phyloP scores from a whole-genome alignment of 306 rosid species.

The Trifolium subterraneum region DNA sequence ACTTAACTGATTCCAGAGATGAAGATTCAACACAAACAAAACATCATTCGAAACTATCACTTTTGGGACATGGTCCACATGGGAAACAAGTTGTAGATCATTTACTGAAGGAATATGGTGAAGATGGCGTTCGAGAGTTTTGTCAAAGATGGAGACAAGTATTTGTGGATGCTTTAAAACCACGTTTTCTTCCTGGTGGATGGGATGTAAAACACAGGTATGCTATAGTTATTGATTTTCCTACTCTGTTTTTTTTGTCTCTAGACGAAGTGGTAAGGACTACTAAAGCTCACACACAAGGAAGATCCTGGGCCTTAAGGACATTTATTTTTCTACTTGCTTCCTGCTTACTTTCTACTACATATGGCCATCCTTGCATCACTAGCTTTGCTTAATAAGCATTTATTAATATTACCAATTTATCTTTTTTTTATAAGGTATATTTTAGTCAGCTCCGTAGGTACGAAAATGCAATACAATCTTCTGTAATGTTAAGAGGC shows the following conservation, averaged over 20 bases:
- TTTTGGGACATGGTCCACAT: slow-evolving; percentile 96
- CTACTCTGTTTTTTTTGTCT: not conserved
- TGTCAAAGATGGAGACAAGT: slow-evolving; percentile 97
- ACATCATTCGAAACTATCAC: slow-evolving; percentile 69
- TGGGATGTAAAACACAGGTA: slow-evolving; percentile 98
- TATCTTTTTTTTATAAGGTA: slow-evolving; percentile 5
- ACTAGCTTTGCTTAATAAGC: slow-evolving; percentile 15
- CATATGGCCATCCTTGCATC: slow-evolving; percentile 1
- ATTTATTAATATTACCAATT: not conserved
- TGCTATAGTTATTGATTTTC: slow-evolving; percentile 32
- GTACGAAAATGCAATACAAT: not conserved
- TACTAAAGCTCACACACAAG: too few species aligned
- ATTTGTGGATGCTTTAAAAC: slow-evolving; percentile 78
- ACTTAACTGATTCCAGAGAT: slow-evolving; percentile 27
- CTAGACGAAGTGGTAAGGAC: too few species aligned
- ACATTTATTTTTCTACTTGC: not conserved
- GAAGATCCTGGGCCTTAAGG: too few species aligned
- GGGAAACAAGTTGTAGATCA: slow-evolving; percentile 90
- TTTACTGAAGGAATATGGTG: slow-evolving; percentile 71
- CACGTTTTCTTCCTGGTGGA: slow-evolving; percentile 88
- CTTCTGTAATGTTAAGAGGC: slow-evolving; percentile 3
- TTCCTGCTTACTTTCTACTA: slow-evolving; percentile 1
- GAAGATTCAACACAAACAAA: slow-evolving; percentile 49
- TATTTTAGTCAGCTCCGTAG: not conserved
- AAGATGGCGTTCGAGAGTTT: slow-evolving; percentile 73